Evolutionary conservation across 257 asterid genomes (phyloP).

Genomic region (Primulina huaijiensis): DNA sequence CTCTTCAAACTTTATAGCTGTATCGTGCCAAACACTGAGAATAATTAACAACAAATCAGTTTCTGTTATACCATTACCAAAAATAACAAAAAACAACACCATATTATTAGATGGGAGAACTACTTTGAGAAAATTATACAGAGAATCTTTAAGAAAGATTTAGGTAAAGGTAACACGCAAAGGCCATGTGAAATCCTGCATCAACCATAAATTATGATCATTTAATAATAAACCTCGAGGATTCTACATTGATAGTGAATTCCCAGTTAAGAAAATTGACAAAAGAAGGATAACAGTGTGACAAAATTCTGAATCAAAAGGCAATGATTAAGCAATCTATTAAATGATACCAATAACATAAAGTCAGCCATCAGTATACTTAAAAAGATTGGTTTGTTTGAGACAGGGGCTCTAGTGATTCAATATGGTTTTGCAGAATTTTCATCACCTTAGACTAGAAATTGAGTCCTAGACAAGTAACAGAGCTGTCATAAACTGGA

Average conservation of each 20-base stretch:
- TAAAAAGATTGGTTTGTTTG: no score
- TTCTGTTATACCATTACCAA: background rate
- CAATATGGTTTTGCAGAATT: no score
- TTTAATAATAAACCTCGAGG: background rate
- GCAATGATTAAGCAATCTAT: background rate
- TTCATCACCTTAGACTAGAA: no score
- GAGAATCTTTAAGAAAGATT: background rate
- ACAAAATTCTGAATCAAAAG: no score
- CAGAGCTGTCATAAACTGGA: background rate
- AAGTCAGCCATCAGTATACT: no score
- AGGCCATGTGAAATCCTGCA: background rate
- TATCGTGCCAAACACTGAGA: slow-evolving; percentile 96
- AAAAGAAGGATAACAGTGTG: no score
- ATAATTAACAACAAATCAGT: slow-evolving; percentile 15
- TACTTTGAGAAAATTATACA: background rate
- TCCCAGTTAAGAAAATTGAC: background rate
- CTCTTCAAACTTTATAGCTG: slow-evolving; percentile 68
- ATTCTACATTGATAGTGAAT: background rate
- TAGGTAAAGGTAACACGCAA: background rate
- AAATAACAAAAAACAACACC: background rate
- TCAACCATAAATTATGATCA: background rate
- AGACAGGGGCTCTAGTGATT: no score
- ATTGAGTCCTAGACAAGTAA: background rate
- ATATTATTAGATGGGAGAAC: background rate
- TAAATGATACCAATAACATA: background rate